phyloP scores from a whole-genome alignment of 768 basidiomycete genomes.

The Floccularia luteovirens region DNA sequence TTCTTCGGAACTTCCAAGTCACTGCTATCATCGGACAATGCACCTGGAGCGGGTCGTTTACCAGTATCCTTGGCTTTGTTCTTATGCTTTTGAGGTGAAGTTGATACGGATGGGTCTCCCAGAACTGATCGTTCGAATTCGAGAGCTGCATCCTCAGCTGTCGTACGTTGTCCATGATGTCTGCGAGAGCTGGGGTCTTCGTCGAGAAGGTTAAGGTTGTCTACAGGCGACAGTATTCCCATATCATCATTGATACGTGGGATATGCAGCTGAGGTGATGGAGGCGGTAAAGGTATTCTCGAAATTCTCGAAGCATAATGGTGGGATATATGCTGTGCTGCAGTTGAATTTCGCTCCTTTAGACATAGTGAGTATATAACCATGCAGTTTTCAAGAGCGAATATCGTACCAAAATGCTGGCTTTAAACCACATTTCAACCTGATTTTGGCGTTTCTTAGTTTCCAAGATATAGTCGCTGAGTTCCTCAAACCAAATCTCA shows the following conservation, averaged over 20 bases:
- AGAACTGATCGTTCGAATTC: constrained; percentile 52
- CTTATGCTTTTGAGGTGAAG: constrained; percentile 19
- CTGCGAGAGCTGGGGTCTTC: constrained; percentile 19
- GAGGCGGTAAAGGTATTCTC: constrained; percentile 29
- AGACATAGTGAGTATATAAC: constrained; percentile 7
- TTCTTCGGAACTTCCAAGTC: constrained; percentile 40
- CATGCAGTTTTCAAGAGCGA: constrained; percentile 1
- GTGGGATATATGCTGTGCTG: constrained; percentile 52
- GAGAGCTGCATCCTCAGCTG: constrained; percentile 48
- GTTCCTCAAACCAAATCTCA: constrained; percentile 68
- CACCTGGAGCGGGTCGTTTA: constrained; percentile 42
- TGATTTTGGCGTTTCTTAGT: constrained; percentile 69
- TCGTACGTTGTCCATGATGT: constrained; percentile 5
- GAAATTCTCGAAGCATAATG: constrained; percentile 47
- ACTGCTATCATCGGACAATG: constrained; percentile 52
- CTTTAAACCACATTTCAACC: constrained; percentile 68
- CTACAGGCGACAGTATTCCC: constrained; percentile 15
- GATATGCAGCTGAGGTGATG: constrained; percentile 16
- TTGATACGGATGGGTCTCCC: constrained; percentile 21
- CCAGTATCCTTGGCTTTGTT: constrained; percentile 37
- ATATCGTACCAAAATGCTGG: constrained; percentile 49
- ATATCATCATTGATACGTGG: constrained; percentile 20
- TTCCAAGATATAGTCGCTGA: constrained; percentile 62
- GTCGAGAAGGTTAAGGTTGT: constrained; percentile 14
- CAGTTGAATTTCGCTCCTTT: constrained; percentile 64